Conservation (phyloP, 2,329 filamentous ascomycete species). For the Verticillium longisporum region DNA sequence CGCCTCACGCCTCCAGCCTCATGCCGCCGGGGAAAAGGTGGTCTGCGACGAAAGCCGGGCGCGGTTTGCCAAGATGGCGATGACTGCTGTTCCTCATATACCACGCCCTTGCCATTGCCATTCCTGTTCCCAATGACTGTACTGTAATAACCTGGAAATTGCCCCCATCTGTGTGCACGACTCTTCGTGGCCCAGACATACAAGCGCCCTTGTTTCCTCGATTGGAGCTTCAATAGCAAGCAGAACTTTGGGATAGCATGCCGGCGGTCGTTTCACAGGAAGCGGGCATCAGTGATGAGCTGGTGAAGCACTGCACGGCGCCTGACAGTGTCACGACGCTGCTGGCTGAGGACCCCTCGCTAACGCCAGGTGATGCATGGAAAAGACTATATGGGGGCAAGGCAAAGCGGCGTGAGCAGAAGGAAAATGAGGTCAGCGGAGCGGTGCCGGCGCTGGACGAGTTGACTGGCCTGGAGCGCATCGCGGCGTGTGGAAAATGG, state of each 20-base stretch:
- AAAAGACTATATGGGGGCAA: slow-evolving; percentile 1
- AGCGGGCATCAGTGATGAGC: slow-evolving; percentile 1
- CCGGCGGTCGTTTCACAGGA: not conserved
- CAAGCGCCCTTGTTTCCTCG: too few species aligned
- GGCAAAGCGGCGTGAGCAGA: not conserved
- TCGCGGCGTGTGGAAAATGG: slow-evolving; percentile 48
- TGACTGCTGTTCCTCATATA: not conserved
- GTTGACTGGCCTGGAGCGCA: not conserved
- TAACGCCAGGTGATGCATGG: slow-evolving; percentile 2
- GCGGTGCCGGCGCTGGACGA: not conserved
- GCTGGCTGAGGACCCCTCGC: not conserved
- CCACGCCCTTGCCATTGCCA: not conserved
- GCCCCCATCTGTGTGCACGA: not conserved
- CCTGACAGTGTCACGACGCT: slow-evolving; percentile 2
- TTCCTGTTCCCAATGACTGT: not conserved
- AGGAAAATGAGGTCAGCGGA: not conserved
- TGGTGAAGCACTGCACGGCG: not conserved
- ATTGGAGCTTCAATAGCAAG: too few species aligned
- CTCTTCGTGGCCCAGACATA: not conserved
- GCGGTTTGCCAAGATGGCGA: not conserved
- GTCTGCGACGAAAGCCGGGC: not conserved
- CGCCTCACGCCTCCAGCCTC: not conserved
- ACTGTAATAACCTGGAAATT: not conserved
- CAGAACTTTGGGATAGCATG: not conserved
- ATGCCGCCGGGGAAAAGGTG: not conserved